Conservation (phyloP, 805 yeast genomes). For the Blastobotrys mokoenaii region DNA sequence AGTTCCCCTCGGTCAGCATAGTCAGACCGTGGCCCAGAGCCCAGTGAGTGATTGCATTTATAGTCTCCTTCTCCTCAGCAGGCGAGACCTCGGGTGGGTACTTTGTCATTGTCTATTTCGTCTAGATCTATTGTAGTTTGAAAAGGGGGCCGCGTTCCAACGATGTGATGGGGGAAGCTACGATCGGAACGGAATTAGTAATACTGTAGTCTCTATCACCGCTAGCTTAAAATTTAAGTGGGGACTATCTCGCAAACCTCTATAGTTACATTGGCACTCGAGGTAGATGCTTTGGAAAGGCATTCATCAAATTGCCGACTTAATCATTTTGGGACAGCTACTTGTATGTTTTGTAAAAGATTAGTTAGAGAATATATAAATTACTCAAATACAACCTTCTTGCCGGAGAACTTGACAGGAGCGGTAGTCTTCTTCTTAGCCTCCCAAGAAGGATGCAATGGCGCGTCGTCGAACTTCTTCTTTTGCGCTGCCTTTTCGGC, state of each 20-base stretch:
- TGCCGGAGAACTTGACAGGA: conserved; percentile 67
- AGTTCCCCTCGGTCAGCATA: conserved; percentile 63
- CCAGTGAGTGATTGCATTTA: conserved; percentile 52
- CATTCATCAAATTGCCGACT: too few species aligned
- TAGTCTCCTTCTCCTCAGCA: conserved; percentile 7
- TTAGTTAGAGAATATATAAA: background rate
- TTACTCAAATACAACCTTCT: conserved; percentile 58
- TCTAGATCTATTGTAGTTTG: background rate
- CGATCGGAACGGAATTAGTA: background rate
- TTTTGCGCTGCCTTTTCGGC: conserved; percentile 27
- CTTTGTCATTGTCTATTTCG: background rate
- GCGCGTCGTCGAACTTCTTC: conserved; percentile 22
- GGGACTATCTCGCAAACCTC: too few species aligned
- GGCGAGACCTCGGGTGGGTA: conserved; percentile 14
- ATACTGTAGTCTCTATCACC: background rate
- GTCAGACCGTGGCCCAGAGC: conserved; percentile 68
- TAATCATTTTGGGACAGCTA: too few species aligned
- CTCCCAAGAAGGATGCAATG: conserved; percentile 95
- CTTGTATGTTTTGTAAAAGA: too few species aligned
- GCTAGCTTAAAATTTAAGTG: too few species aligned
- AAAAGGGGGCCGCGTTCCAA: background rate
- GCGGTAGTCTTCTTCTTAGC: conserved; percentile 72
- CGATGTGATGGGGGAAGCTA: background rate
- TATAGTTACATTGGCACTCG: too few species aligned
- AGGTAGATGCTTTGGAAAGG: too few species aligned